These are phyloP conservation scores for Fusarium tricinctum DNA, from an alignment of 2,329 filamentous ascomycete species.

Conservation along the genomic window DNA sequence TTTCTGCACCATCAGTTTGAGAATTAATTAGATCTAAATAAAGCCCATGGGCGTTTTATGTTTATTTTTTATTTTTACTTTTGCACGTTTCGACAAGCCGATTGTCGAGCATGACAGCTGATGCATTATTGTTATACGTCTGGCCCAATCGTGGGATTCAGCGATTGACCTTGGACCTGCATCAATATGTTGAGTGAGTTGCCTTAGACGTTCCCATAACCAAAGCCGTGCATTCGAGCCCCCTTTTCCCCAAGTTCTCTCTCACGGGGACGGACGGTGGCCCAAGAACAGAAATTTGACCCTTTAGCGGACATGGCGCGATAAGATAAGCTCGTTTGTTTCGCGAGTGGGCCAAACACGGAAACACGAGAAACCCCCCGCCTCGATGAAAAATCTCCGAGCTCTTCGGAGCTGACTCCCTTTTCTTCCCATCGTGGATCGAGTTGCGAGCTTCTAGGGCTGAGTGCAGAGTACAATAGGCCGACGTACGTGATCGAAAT, in stretches of 20 bases:
- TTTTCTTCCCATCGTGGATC: background rate
- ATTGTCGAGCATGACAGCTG: background rate
- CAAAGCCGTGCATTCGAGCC: background rate
- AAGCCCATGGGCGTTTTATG: background rate
- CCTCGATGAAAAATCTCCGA: conserved; percentile 21
- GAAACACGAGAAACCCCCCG: conserved; percentile 11
- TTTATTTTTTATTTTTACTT: background rate
- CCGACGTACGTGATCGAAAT: background rate
- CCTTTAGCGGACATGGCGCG: background rate
- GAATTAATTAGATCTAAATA: background rate
- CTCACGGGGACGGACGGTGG: too few species aligned
- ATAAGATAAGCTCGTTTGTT: conserved; percentile 17
- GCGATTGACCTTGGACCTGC: background rate
- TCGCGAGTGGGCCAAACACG: background rate
- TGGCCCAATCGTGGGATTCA: background rate
- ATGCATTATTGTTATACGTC: background rate
- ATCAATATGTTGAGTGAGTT: background rate
- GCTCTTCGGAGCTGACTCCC: background rate
- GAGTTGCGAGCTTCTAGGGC: conserved; percentile 1
- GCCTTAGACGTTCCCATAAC: background rate
- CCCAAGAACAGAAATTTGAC: background rate
- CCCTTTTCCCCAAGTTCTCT: background rate
- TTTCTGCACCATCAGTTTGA: background rate
- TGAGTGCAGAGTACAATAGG: background rate
- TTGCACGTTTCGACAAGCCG: background rate